Base-by-base conservation (phyloP, 208 protist genomes). In the Leishmania mexicana region DNA sequence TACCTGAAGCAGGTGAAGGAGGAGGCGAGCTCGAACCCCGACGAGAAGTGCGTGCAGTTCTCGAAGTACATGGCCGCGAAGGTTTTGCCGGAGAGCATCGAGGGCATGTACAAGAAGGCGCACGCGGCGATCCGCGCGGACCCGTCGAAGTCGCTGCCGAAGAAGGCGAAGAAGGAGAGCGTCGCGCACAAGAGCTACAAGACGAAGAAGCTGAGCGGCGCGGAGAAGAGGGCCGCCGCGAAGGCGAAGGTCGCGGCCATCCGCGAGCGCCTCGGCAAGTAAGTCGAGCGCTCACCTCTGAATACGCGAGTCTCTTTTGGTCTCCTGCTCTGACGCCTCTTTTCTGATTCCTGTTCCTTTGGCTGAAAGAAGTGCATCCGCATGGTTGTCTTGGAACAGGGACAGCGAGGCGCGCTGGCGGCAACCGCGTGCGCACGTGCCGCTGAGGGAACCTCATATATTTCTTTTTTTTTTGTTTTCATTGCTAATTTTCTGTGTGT, bases 1-100 rank as follows among this genome's bases (percentile, higher is more conserved):
- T 99, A 99, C 94, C 99, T 99, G 99, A 95, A 97, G 80, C 60
- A 95, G 76, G 96, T 99, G 73, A 85, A 98, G 83, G 97, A 98
- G 84, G 97, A 99, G 83, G 90, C 98, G 47, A 91, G 88, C 87
- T 88, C 88, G 68, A 93, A 91, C 85, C 90, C 95, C 13, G 88
- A 92, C 65, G 98, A 99, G 67, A 85, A 86, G 51, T 99, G 99
- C 92, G 92, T 98, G 84, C 93, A 92, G 78, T 99, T 99, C 96
- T 91, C 93, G 35, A 86, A 93, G 80, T 99, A 96, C 97, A 98
- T 99, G 85, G 93, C 88, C 68, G 88, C 81, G 62, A 98, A 96
- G 81, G 87, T 99, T 57, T 87, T 81, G n/a, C 81, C 94, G 57
- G 98, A 99, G 57, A 83, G 88, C 76, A 78, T 99, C 28, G 98